These are phyloP conservation scores for Barnettozyma populi DNA, from an alignment of 805 yeast species.

Conservation along the genomic window DNA sequence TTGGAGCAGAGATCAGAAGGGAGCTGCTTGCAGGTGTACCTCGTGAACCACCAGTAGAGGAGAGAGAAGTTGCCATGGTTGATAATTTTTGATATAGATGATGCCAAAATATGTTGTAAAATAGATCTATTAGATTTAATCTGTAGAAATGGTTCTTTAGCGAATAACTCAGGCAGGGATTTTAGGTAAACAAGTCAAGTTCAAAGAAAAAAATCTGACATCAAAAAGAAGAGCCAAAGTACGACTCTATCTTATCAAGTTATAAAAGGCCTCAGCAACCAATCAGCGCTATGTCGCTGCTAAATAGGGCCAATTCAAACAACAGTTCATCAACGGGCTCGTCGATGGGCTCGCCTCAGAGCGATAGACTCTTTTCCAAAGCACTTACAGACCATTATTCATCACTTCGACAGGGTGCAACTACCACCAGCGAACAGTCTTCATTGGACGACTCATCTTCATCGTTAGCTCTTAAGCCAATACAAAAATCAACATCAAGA, in stretches of 20 bases:
- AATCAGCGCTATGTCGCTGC: constrained; percentile 8
- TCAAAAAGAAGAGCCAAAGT: not conserved
- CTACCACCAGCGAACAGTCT: constrained; percentile 9
- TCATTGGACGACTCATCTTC: constrained; percentile 8
- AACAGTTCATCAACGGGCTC: not conserved
- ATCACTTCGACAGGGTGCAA: constrained; percentile 12
- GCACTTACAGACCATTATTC: constrained; percentile 18
- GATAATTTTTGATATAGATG: constrained; percentile 22
- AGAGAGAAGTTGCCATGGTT: constrained; percentile 27
- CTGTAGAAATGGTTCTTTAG: no score
- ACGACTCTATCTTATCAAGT: not conserved
- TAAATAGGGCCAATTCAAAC: constrained; percentile 4
- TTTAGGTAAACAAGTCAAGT: no score
- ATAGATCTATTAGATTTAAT: no score
- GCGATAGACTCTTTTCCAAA: not conserved
- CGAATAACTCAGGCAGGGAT: no score
- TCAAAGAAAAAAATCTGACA: not conserved
- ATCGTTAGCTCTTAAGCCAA: constrained; percentile 3
- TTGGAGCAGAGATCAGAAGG: constrained; percentile 92
- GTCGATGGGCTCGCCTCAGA: not conserved
- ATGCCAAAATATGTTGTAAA: not conserved
- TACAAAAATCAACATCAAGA: constrained; percentile 14
- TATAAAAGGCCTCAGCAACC: not conserved
- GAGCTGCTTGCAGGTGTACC: constrained; percentile 84
- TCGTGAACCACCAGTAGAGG: constrained; percentile 37